Conservation (phyloP, 768 basidiomycete genomes). For the Hericium erinaceus region DNA sequence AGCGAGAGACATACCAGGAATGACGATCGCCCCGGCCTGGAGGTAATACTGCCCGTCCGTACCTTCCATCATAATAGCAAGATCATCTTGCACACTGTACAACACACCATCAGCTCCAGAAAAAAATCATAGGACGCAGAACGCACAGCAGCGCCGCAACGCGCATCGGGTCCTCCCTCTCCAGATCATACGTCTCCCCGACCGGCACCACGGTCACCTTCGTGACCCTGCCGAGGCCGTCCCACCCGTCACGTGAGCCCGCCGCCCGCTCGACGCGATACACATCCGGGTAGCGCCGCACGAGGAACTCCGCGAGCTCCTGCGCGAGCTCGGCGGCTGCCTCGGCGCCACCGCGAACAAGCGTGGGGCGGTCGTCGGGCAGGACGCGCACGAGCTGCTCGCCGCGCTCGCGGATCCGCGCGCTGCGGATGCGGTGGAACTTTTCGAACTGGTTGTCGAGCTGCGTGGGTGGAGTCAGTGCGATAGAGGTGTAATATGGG, state of each 20-base stretch:
- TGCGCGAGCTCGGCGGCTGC: constrained; percentile 62
- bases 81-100: constrained; percentile 13
- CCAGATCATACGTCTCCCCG: constrained; percentile 41
- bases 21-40: constrained; percentile 61
- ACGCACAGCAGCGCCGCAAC: constrained; percentile 56
- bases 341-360: constrained; percentile 29
- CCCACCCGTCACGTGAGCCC: not conserved
- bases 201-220: constrained; percentile 43
- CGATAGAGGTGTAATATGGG: no score
- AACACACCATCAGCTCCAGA: constrained; percentile 14
- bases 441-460: constrained; percentile 47
- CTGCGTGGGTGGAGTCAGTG: constrained; percentile 19
- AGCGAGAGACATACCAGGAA: constrained; percentile 38
- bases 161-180: constrained; percentile 44
- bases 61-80: constrained; percentile 30
- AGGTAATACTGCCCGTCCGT: constrained; percentile 64
- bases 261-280: constrained; percentile 8
- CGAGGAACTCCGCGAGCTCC: constrained; percentile 49
- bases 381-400: constrained; percentile 50
- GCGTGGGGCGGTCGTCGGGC: constrained; percentile 31
- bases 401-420: constrained; percentile 37
- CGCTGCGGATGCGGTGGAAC: constrained; percentile 50
- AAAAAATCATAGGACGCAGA: not conserved
- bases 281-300: not conserved
- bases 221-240: constrained; percentile 35